Evolutionary conservation across 495 filamentous ascomycete species (phyloP), one percentile per base, ranked within the genome.

Genomic region (Ramalina peruviana): DNA sequence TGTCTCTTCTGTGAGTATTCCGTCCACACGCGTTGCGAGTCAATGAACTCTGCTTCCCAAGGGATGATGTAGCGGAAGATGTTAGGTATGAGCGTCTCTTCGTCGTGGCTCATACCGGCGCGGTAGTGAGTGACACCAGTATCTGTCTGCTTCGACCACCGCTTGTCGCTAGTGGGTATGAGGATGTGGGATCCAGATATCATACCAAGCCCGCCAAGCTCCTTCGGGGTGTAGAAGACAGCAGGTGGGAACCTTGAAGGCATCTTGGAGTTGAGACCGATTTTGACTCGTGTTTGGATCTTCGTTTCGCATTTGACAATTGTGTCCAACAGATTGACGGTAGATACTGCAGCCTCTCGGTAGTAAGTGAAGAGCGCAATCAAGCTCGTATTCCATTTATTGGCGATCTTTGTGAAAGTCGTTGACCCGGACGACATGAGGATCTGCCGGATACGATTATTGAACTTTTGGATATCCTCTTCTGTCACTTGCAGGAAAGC

Each of bases 231-330:
- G 62, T 99, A 99, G 67, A 99, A 99, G 11, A 99, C 93, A 6
- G 93, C 93, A 9, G 93, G 93, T 19, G 92, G 93, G 72, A 99
- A 99, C 72, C 93, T 85, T 5, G 90, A 96, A 40, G 93, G 93
- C 93, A 99, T 99, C 71, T 99, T 99, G 3, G 92, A 97, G 68
- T 99, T 99, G 56, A 99, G 65, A 4, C 93, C 93, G 54, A 99
- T 99, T 76, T 99, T 99, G 56, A 99, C 93, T 52, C 93, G 79
- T 7, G 93, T 99, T 68, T 99, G 93, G 49, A 99, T 99, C 72
- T 99, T 99, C 12, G 93, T 99, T 68, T 99, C 93, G 60, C 93
- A 97, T 66, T 99, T 99, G 57, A 99, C 93, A 56, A 99, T 99
- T 1, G 90, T 97, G 61, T 99, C 93, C 3, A 99, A 75, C 13